phyloP scores from a whole-genome alignment of 1,284 basidiomycete species.

The Mycena sp. region DNA sequence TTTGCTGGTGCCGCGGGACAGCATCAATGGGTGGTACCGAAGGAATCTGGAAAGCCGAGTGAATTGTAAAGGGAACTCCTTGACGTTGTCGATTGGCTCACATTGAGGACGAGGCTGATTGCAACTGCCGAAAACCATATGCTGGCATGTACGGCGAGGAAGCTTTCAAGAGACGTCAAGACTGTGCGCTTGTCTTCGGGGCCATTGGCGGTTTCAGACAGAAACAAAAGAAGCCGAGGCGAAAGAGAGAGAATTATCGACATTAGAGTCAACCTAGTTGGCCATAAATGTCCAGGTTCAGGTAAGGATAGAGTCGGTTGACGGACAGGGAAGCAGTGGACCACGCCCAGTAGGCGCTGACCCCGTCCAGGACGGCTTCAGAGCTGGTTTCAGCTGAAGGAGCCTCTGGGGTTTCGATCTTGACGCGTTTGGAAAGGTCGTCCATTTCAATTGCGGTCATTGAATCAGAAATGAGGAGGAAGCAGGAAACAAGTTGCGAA shows the following conservation, averaged over 20 bases:
- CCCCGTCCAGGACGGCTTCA: constrained; percentile 20
- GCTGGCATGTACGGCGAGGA: constrained; percentile 71
- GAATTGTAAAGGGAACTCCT: constrained; percentile 21
- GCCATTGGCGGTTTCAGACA: constrained; percentile 54
- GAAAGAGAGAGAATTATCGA: constrained; percentile 48
- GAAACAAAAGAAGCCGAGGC: constrained; percentile 71
- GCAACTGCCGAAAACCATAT: constrained; percentile 67
- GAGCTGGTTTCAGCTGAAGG: background rate
- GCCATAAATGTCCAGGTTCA: constrained; percentile 13
- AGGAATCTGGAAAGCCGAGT: constrained; percentile 52
- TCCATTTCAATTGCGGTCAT: constrained; percentile 36
- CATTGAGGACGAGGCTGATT: constrained; percentile 69
- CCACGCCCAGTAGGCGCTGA: constrained; percentile 36
- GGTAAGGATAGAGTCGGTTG: background rate
- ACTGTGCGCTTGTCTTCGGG: constrained; percentile 52
- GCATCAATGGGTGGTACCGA: constrained; percentile 48
- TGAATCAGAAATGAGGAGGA: background rate
- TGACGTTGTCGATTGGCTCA: constrained; percentile 44
- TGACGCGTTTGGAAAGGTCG: constrained; percentile 31
- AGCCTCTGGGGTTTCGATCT: background rate
- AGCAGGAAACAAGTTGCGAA: background rate
- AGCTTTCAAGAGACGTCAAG: constrained; percentile 75
- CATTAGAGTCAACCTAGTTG: constrained; percentile 27
- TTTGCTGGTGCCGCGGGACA: constrained; percentile 36
- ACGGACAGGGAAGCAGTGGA: constrained; percentile 33